Percentiles rank a stretch among this genome's conserved stretches.
Conservation (phyloP, 1,139 yeast genomes). For the Zygotorulaspora mrakii region DNA sequence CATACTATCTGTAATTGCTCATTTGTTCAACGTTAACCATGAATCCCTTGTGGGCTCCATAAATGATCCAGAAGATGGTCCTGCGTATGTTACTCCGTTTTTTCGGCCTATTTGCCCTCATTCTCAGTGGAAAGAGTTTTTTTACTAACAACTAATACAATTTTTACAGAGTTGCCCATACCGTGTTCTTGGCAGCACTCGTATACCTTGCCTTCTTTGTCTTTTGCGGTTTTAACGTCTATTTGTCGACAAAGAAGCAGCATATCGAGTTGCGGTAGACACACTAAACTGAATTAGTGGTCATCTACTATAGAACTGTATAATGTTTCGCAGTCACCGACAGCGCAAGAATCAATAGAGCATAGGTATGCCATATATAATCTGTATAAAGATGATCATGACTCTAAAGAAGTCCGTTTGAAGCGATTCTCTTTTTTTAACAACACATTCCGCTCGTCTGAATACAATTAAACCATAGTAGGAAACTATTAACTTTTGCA, state of each 20-base stretch:
- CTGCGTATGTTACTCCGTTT: slow-evolving; percentile 51
- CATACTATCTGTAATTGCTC: slow-evolving; percentile 79
- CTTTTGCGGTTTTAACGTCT: slow-evolving; percentile 85
- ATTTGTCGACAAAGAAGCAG: slow-evolving; percentile 31
- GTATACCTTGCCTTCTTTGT: slow-evolving; percentile 76
- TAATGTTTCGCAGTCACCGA: not conserved
- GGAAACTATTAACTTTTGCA: not conserved
- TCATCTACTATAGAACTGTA: not conserved
- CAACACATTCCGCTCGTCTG: too few species aligned
- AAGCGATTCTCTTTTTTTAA: not conserved
- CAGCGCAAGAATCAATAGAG: not conserved
- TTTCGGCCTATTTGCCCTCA: not conserved
- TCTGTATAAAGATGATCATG: slow-evolving; percentile 3
- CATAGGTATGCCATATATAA: slow-evolving; percentile 2
- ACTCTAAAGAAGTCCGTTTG: not conserved
- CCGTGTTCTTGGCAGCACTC: slow-evolving; percentile 84
- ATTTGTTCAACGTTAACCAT: slow-evolving; percentile 72
- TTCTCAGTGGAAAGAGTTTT: not conserved
- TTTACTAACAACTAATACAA: slow-evolving; percentile 13
- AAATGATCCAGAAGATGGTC: slow-evolving; percentile 87
- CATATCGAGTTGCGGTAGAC: slow-evolving; percentile 33
- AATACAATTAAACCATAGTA: not conserved
- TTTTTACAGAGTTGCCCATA: slow-evolving; percentile 63
- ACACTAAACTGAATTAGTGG: not conserved
- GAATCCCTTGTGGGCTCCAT: slow-evolving; percentile 92